Base-by-base conservation (phyloP, 2,329 filamentous ascomycete genomes). In the Chrysosporium keratinophilum region DNA sequence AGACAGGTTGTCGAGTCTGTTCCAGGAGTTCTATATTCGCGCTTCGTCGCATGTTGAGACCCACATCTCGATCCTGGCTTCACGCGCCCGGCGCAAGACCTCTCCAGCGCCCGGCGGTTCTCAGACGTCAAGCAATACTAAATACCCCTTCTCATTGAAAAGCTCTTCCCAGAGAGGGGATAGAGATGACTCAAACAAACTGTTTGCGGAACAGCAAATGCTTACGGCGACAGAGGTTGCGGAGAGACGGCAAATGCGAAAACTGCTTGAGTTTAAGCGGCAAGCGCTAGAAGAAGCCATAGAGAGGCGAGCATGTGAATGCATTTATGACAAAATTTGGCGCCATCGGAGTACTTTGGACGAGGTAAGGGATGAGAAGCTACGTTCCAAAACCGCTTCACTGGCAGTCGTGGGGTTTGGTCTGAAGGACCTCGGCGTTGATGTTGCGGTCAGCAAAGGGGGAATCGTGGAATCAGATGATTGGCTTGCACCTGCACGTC, bases 331-430 rank as follows among this genome's bases (percentile, higher is more conserved):
- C 55, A 84, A 86, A 59, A 88, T 98, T 66, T 98, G 91, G 78
- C 83, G 89, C 45, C 93, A 98, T 67, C 82, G 85, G 56, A 93
- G 79, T 66, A 95, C 91, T 0, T 84, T 97, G 63, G 93, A 98
- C 65, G 91, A 96, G 69, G 90, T 93, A 11, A 81, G 91, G 64
- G 93, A 98, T 66, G 90, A 95, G 63, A 96, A 95, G 66, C 76
- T 98, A 49, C 82, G 93, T 31, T 98, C 93, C 9, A 93, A 95
- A 64, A 96, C 90, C 1, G 91, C 91, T 17, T 89, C 93, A 1
- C 73, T 98, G 43, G 80, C 85, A 2, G 75, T 98, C n/a, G 88
- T 98, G 15, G 91, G 89, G 1, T 96, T 98, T 64, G 87, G 88
- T 2, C 74, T 93, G 50, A 83, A 81, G 57, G 93, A 98, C 64